These are phyloP conservation scores for Hygrophorus pudorinus DNA, from an alignment of 768 basidiomycete genomes.

Conservation along the genomic window DNA sequence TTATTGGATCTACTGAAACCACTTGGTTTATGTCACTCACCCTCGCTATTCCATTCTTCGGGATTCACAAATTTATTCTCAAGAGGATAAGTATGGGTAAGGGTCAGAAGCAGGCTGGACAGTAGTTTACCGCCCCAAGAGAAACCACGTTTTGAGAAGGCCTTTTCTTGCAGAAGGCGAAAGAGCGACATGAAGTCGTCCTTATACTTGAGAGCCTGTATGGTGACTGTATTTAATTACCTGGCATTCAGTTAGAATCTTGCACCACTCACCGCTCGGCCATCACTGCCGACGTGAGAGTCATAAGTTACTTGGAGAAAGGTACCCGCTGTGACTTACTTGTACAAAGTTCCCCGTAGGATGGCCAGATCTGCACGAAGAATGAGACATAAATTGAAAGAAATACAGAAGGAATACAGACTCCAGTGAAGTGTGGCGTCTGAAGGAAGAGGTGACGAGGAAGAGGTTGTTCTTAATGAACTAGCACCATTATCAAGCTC, in stretches of 20 bases:
- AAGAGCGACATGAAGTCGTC: constrained; percentile 52
- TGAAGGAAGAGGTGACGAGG: constrained; percentile 57
- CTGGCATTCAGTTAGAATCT: not conserved
- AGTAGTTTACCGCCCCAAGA: constrained; percentile 74
- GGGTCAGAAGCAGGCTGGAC: constrained; percentile 57
- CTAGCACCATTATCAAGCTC: constrained; percentile 85
- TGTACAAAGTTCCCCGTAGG: constrained; percentile 69
- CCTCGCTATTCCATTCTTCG: constrained; percentile 63
- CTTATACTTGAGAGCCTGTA: constrained; percentile 56
- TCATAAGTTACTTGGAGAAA: not conserved
- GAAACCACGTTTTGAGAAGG: constrained; percentile 73
- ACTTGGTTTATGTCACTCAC: constrained; percentile 24
- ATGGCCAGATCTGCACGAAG: constrained; percentile 52
- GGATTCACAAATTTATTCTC: constrained; percentile 79
- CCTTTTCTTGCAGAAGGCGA: constrained; percentile 54
- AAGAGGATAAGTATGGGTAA: constrained; percentile 72
- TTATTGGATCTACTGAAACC: not conserved
- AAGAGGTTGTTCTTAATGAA: constrained; percentile 60
- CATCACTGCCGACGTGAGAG: constrained; percentile 31
- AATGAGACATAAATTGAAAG: not conserved
- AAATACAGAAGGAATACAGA: constrained; percentile 23
- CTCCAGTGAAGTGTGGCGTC: constrained; percentile 88
- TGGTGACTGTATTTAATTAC: constrained; percentile 3
- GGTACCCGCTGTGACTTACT: constrained; percentile 33
- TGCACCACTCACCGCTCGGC: constrained; percentile 39